Conservation (phyloP, 805 yeast genomes). For the Kuraishia ogatae region DNA sequence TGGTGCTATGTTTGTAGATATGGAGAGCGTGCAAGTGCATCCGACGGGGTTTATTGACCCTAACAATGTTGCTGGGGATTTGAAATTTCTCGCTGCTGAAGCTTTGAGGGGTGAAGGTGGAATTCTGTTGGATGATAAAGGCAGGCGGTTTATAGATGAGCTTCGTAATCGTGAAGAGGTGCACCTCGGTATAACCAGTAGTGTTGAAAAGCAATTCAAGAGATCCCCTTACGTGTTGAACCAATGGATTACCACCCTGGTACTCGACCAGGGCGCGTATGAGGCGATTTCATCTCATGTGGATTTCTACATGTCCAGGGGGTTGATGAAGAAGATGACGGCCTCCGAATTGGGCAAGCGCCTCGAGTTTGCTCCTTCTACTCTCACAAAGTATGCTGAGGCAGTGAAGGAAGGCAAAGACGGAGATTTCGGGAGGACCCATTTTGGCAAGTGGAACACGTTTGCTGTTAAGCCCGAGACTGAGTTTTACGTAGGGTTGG, state of each 20-base stretch:
- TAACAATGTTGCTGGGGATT: slow-evolving; percentile 5
- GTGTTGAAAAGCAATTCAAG: slow-evolving; percentile 7
- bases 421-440: background rate
- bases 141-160: slow-evolving; percentile 6
- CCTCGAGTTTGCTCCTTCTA: slow-evolving; percentile 35
- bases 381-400: slow-evolving; percentile 30
- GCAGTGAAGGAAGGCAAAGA: background rate
- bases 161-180: slow-evolving; percentile 44
- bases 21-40: slow-evolving; percentile 61
- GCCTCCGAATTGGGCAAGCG: slow-evolving; percentile 35
- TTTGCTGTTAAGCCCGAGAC: background rate
- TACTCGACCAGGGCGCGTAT: slow-evolving; percentile 36
- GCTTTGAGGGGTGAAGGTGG: slow-evolving; percentile 40
- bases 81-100: slow-evolving; percentile 39
- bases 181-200: slow-evolving; percentile 42
- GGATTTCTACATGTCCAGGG: slow-evolving; percentile 47
- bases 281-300: slow-evolving; percentile 32
- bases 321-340: slow-evolving; percentile 39
- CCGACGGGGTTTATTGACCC: slow-evolving; percentile 39
- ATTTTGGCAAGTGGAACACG: slow-evolving; percentile 15
- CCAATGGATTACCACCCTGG: background rate
- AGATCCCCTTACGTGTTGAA: slow-evolving; percentile 31
- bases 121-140: slow-evolving; percentile 35
- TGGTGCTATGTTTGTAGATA: slow-evolving; percentile 46
- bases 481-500: slow-evolving; percentile 39